Evolutionary conservation across 192 early-diverging fungal species (phyloP).

Genomic region (Podila clonocystis): DNA sequence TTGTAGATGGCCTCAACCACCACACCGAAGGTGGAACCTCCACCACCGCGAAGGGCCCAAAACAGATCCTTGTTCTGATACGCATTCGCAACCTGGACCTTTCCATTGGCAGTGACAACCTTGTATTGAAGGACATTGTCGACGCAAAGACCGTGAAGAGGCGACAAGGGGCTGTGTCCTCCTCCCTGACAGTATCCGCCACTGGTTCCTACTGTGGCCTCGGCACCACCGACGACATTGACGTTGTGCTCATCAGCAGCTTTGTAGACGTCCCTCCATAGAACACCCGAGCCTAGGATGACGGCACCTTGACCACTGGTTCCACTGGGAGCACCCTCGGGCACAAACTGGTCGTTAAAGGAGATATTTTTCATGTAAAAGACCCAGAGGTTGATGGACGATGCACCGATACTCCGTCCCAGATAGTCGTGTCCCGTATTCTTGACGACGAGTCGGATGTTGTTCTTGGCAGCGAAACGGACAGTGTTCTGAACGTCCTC

Average conservation of each 20-base stretch:
- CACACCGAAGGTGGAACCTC: conserved; percentile 51
- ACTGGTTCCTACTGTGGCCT: conserved; percentile 52
- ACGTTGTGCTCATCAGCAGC: conserved; percentile 47
- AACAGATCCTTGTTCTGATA: conserved; percentile 61
- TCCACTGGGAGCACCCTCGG: conserved; percentile 17
- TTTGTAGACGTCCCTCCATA: conserved; percentile 48
- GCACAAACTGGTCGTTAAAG: conserved; percentile 36
- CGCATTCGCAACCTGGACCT: conserved; percentile 45
- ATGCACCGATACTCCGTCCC: conserved; percentile 56
- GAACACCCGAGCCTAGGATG: conserved; percentile 54
- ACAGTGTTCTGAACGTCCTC: conserved; percentile 42
- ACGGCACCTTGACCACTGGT: conserved; percentile 13
- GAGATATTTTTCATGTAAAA: conserved; percentile 50
- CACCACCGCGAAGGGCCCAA: conserved; percentile 71
- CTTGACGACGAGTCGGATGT: conserved; percentile 62
- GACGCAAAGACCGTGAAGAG: conserved; percentile 56
- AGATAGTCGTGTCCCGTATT: conserved; percentile 64
- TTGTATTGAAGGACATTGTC: conserved; percentile 63
- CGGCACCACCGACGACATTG: conserved; percentile 40
- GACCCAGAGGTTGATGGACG: conserved; percentile 59
- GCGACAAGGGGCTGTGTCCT: conserved; percentile 59
- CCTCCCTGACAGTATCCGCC: conserved; percentile 55
- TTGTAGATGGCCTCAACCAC: conserved; percentile 33
- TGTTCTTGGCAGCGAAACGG: conserved; percentile 48
- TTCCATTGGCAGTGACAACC: conserved; percentile 62